phyloP scores from a whole-genome alignment of 345 rosid genomes.

The Combretum micranthum region DNA sequence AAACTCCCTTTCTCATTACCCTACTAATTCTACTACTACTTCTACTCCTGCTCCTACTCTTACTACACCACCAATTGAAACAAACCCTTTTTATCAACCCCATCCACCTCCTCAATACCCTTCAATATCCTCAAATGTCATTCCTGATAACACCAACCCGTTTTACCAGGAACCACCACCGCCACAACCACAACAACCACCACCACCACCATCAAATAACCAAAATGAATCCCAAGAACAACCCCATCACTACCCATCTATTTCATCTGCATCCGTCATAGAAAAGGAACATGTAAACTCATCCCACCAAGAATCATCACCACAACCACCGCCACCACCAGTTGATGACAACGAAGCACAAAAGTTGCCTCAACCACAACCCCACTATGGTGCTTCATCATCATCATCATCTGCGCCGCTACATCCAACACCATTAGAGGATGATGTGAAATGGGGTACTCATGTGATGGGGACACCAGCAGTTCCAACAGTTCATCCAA shows the following conservation, averaged over 20 bases:
- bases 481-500: slow-evolving; percentile 45
- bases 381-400: background rate
- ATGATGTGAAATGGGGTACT: slow-evolving; percentile 43
- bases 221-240: background rate
- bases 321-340: background rate
- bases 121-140: slow-evolving; percentile 1
- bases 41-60: background rate
- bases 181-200: no score
- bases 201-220: background rate
- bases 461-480: slow-evolving; percentile 52
- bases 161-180: slow-evolving; percentile 9
- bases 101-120: slow-evolving; percentile 16
- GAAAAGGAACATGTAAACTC: background rate
- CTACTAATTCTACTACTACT: no score
- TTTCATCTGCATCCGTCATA: background rate
- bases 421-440: slow-evolving; percentile 7
- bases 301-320: background rate
- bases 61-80: background rate
- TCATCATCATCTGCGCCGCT: slow-evolving; percentile 13
- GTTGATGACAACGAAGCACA: background rate
- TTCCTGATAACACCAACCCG: slow-evolving; percentile 12
- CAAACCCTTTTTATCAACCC: background rate
- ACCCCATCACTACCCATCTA: slow-evolving; percentile 1
- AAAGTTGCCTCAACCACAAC: no score
- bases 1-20: slow-evolving; percentile 7